Base-by-base conservation (phyloP, 148 eudicot species). In the Camellia japonica region DNA sequence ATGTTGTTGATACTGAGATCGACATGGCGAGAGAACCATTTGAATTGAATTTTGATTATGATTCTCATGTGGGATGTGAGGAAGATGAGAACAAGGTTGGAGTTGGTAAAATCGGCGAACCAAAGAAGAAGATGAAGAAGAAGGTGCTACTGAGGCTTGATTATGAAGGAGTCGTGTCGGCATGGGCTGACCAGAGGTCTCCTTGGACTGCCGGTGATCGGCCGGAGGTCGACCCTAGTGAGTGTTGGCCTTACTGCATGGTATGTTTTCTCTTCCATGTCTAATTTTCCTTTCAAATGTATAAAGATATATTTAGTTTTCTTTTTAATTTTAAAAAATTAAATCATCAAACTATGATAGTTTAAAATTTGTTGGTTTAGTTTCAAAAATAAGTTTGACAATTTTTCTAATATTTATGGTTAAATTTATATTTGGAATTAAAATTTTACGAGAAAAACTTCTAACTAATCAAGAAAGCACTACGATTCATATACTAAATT, bases 181-280 rank as follows among this genome's bases (percentile, higher is more conserved):
- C 98, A 7, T 94, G 98, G 98, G 89, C 81, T 51, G 82, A n/a
- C 61, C 81, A 87, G 42, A 86, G 83, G 69, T 86, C 90, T 0
- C 97, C 97, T 42, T 94, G 97, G 98, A 88, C 90, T 38, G 80
- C 79, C 70, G 97, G 98, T 2, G 87, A 88, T 43, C 89, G 93
- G 56, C 95, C 95, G 6, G 83, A 88, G 46, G 71, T 94, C 19
- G 78, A 84, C 70, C 89, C 81, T 3, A 78, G 71, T 15, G 91
- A 86, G 47, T 88, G 88, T 68, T 91, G 94, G 98, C 91, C 94
- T n/a, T 80, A 83, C 66, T 89, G 88, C 88, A 61, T 86, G 98
- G 98, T 93, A 83, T 46, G 72, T 81, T 55, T 47, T 8, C 55
- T 64, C 6, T 16, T 62, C 44, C 5, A 9, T 44, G 67, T 15